Evolutionary conservation across 192 early-diverging fungal genomes (phyloP).

Genomic region (Diversispora eburnea): DNA sequence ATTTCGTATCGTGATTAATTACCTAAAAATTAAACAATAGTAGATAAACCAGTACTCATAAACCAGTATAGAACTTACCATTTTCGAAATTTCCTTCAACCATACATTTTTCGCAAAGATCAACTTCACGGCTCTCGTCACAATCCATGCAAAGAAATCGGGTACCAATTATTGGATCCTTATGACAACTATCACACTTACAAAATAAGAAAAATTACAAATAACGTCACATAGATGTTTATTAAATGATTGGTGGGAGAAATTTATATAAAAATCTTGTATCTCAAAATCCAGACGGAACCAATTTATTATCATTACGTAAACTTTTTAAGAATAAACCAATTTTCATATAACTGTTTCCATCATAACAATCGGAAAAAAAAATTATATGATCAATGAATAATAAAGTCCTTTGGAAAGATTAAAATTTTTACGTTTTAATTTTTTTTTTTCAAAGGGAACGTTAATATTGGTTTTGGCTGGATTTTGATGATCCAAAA

Average conservation of each 20-base stretch:
- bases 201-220: background rate
- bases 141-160: constrained; percentile 67
- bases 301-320: too few species aligned
- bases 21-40: background rate
- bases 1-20: background rate
- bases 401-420: background rate
- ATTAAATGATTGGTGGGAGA: too few species aligned
- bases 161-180: constrained; percentile 69
- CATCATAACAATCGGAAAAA: too few species aligned
- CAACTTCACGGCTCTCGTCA: constrained; percentile 57
- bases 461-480: too few species aligned
- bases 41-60: background rate
- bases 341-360: too few species aligned
- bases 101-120: constrained; percentile 63
- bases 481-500: too few species aligned
- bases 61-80: background rate
- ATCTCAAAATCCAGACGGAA: too few species aligned
- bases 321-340: too few species aligned
- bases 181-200: constrained; percentile 66
- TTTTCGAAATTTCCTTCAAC: background rate
- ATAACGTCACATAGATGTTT: background rate
- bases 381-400: background rate
- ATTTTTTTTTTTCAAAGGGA: too few species aligned
- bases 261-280: too few species aligned
- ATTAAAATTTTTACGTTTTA: too few species aligned